phyloP scores from a whole-genome alignment of 768 basidiomycete genomes.

The Clitopilus hobsonii region DNA sequence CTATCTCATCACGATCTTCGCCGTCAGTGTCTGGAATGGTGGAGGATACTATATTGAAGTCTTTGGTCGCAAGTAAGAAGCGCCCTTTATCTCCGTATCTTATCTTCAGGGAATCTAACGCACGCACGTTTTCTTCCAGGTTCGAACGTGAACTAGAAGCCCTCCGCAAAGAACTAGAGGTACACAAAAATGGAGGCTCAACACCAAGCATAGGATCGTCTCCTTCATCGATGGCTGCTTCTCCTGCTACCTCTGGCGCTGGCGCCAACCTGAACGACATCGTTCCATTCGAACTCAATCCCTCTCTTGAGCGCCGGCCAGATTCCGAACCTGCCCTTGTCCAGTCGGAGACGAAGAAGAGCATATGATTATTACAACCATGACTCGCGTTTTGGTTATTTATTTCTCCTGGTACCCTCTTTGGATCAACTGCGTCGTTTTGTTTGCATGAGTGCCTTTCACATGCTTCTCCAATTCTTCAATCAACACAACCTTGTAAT shows the following conservation, averaged over 20 bases:
- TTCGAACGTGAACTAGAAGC: constrained; percentile 92
- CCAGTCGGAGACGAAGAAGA: not conserved
- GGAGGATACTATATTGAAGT: constrained; percentile 96
- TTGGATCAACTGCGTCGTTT: not conserved
- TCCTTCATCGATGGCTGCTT: not conserved
- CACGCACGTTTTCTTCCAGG: no score
- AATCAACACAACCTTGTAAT: not conserved
- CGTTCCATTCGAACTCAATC: not conserved
- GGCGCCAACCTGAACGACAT: not conserved
- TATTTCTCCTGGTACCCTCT: not conserved
- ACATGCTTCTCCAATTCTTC: not conserved
- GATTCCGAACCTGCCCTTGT: constrained; percentile 1
- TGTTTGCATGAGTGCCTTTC: no score
- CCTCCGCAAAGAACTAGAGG: constrained; percentile 88
- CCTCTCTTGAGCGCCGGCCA: not conserved
- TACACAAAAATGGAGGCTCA: constrained; percentile 46
- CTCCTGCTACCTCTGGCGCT: not conserved
- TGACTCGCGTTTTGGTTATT: not conserved
- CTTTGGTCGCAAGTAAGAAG: constrained; percentile 89
- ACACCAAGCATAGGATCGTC: constrained; percentile 40
- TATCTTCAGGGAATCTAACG: no score
- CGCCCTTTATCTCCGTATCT: constrained; percentile 12
- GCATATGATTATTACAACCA: not conserved
- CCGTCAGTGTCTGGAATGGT: constrained; percentile 93
- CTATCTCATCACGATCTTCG: constrained; percentile 78